Conservation (phyloP, 495 filamentous ascomycete species). For the Aspergillus sclerotioniger region DNA sequence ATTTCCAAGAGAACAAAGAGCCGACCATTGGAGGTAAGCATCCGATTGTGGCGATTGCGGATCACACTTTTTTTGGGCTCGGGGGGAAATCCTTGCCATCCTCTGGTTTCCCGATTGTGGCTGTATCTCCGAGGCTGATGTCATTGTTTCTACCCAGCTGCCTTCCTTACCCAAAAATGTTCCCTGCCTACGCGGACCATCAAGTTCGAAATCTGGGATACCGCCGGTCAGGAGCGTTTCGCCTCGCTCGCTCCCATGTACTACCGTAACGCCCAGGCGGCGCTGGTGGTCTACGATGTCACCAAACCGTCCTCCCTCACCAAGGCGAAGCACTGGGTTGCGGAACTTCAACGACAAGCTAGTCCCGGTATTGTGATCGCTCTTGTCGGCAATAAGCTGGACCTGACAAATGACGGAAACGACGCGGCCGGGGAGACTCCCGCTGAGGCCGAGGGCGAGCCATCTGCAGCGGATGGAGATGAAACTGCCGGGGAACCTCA, state of each 20-base stretch:
- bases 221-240: constrained; percentile 96
- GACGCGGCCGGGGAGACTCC: constrained; percentile 35
- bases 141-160: constrained; percentile 56
- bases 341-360: constrained; percentile 96
- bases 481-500: constrained; percentile 39
- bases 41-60: constrained; percentile 11
- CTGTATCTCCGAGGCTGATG: constrained; percentile 26
- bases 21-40: constrained; percentile 93
- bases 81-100: background rate
- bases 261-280: constrained; percentile 98
- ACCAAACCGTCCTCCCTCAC: constrained; percentile 93
- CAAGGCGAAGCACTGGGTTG: constrained; percentile 99
- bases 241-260: constrained; percentile 98
- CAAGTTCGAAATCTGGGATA: constrained; percentile 99
- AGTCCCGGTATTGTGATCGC: constrained; percentile 97
- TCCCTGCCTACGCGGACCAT: constrained; percentile 93
- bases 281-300: constrained; percentile 98
- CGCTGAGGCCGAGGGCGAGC: constrained; percentile 26
- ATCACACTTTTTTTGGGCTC: background rate
- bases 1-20: constrained; percentile 99
- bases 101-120: background rate
- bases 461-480: constrained; percentile 33
- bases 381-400: constrained; percentile 95
- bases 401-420: constrained; percentile 65
- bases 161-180: constrained; percentile 98